Percentiles rank a stretch among this genome's conserved stretches.
phyloP scores from a whole-genome alignment of 148 eudicot species.

The Polygonum aviculare region DNA sequence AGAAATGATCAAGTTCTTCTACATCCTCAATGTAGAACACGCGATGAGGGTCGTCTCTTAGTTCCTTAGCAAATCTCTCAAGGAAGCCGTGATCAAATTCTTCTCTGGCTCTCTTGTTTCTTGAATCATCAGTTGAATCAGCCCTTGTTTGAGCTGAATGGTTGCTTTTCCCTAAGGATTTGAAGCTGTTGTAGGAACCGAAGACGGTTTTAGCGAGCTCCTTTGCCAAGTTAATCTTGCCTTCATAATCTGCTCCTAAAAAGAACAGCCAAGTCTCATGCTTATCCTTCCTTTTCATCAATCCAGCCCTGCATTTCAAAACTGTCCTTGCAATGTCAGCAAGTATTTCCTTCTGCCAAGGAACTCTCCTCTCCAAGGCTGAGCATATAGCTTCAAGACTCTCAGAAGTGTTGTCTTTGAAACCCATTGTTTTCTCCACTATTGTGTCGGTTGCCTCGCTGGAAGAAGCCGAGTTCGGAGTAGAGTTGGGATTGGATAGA shows the following conservation, averaged over 20 bases:
- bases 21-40: conserved; percentile 59
- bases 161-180: conserved; percentile 24
- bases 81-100: conserved; percentile 21
- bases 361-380: conserved; percentile 56
- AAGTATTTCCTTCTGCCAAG: conserved; percentile 56
- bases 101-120: neutral
- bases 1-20: conserved; percentile 42
- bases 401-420: conserved; percentile 21
- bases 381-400: conserved; percentile 31
- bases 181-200: conserved; percentile 23
- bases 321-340: conserved; percentile 24
- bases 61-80: conserved; percentile 37
- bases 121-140: conserved; percentile 15
- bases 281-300: conserved; percentile 13
- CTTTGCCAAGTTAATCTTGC: conserved; percentile 29
- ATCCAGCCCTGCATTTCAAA: conserved; percentile 31
- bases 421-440: neutral
- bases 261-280: conserved; percentile 40
- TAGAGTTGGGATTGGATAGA: conserved; percentile 76
- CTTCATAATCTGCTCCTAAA: conserved; percentile 31
- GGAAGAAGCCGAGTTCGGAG: conserved; percentile 78
- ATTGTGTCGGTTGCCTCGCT: conserved; percentile 54
- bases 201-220: conserved; percentile 39
- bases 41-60: conserved; percentile 49
- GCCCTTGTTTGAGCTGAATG: neutral